phyloP scores from a whole-genome alignment of 495 filamentous ascomycete species.

The Penicilliopsis zonata region DNA sequence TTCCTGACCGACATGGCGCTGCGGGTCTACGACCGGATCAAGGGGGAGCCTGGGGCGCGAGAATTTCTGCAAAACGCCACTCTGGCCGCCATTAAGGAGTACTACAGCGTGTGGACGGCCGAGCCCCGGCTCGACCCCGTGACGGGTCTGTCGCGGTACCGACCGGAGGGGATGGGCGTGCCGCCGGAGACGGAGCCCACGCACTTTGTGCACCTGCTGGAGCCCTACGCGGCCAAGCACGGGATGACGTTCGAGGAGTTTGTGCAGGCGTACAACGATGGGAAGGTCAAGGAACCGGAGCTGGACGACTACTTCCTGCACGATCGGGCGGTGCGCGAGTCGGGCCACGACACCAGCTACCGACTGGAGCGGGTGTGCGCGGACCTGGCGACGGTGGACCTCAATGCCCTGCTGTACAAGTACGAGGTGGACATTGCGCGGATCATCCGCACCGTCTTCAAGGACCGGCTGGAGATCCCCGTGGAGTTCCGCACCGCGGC shows the following conservation, averaged over 20 bases:
- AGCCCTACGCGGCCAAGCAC: constrained; percentile 78
- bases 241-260: constrained; percentile 70
- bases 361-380: constrained; percentile 80
- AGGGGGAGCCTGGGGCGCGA: constrained; percentile 57
- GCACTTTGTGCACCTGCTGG: constrained; percentile 78
- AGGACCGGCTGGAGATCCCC: constrained; percentile 66
- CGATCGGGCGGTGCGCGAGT: constrained; percentile 87
- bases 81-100: constrained; percentile 93
- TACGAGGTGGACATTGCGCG: constrained; percentile 87
- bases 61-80: constrained; percentile 71
- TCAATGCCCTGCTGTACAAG: constrained; percentile 90
- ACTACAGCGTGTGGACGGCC: constrained; percentile 80
- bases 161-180: constrained; percentile 76
- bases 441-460: constrained; percentile 70
- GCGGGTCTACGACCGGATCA: constrained; percentile 77
- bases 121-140: constrained; percentile 66
- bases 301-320: constrained; percentile 93
- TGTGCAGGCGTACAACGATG: constrained; percentile 72
- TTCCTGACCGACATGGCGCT: constrained; percentile 97
- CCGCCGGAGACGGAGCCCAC: constrained; percentile 87
- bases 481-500: constrained; percentile 55
- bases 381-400: constrained; percentile 82
- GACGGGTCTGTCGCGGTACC: constrained; percentile 81
- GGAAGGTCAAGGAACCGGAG: constrained; percentile 68
- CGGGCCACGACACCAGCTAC: constrained; percentile 94